Evolutionary conservation across 2,329 filamentous ascomycete species (phyloP), one percentile per base, ranked within the genome.

Genomic region (Colletotrichum filicis): DNA sequence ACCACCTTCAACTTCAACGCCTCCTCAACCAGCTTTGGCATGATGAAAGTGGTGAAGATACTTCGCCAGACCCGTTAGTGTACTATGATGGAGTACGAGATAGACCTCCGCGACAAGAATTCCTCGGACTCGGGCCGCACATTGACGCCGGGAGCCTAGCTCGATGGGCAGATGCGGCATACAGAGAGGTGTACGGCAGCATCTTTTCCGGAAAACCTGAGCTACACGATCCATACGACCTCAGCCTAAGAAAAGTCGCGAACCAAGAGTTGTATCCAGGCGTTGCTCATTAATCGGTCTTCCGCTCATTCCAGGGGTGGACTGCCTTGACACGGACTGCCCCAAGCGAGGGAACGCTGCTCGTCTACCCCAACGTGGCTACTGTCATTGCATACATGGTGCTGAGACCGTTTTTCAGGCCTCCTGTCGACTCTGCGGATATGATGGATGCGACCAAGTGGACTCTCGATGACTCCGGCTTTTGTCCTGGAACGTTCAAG

Each of bases 271-370:
- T 82, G 14, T 84, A 82, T 71, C 76, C 79, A 7, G 83, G 80
- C 3, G 61, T 67, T 11, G 81, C 82, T 0, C 83, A 85, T 69
- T 84, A 82, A 0, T 78, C 79, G 2, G 61, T 85, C 2, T 80
- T 85, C 42, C 79, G 84, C 8, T 79, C 80, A 2, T 85, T 83
- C 70, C 83, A 86, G 73, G 84, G 84, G 30, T 86, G 84, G 84
- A 85, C 84, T 2, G 84, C 84, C 0, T 77, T 85, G 22, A 85
- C 84, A 0, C 76, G 77, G 4, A 78, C 83, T 2, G 81, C 76
- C 2, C 76, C 77, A 3, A 60, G 66, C 9, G 80, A 84, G 71
- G 84, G 84, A 12, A 83, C 79, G 2, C 72, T 86, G 32, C 76
- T 85, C 72, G 67, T 86, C 5, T 84, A 83, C 66, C 84, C 84